Conservation (phyloP, 768 basidiomycete genomes). For the Boletus bicolor region DNA sequence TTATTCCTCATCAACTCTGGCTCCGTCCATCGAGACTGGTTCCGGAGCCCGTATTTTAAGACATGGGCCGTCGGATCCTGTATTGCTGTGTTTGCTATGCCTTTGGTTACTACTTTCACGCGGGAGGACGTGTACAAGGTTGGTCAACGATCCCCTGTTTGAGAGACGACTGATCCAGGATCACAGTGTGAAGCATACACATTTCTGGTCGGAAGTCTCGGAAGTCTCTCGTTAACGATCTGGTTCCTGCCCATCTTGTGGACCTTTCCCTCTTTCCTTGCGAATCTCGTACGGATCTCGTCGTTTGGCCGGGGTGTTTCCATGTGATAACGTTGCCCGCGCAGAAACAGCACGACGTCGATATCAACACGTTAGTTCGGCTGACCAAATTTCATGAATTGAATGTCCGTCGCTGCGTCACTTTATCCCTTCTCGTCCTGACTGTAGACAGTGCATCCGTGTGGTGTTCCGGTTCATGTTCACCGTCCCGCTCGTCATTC, state of each 20-base stretch:
- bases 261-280: constrained; percentile 64
- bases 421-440: neutral
- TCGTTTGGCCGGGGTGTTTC: neutral
- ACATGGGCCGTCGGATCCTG: constrained; percentile 66
- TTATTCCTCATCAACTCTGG: constrained; percentile 72
- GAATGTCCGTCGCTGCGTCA: constrained; percentile 51
- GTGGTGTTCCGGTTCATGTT: constrained; percentile 74
- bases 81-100: constrained; percentile 62
- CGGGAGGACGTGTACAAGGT: constrained; percentile 60
- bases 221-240: constrained; percentile 65
- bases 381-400: constrained; percentile 79
- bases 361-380: constrained; percentile 61
- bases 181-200: constrained; percentile 65
- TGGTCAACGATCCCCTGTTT: constrained; percentile 8
- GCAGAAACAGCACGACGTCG: constrained; percentile 61
- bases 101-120: constrained; percentile 63
- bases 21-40: constrained; percentile 69
- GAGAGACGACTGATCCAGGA: constrained; percentile 10
- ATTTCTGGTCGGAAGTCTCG: constrained; percentile 66
- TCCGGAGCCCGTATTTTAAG: constrained; percentile 70
- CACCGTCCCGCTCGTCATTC: constrained; percentile 57
- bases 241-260: constrained; percentile 75
- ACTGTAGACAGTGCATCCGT: constrained; percentile 53
- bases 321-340: neutral
- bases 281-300: constrained; percentile 48